These are phyloP conservation scores for Candida nemodendra DNA, from an alignment of 805 yeast species.

Conservation along the genomic window DNA sequence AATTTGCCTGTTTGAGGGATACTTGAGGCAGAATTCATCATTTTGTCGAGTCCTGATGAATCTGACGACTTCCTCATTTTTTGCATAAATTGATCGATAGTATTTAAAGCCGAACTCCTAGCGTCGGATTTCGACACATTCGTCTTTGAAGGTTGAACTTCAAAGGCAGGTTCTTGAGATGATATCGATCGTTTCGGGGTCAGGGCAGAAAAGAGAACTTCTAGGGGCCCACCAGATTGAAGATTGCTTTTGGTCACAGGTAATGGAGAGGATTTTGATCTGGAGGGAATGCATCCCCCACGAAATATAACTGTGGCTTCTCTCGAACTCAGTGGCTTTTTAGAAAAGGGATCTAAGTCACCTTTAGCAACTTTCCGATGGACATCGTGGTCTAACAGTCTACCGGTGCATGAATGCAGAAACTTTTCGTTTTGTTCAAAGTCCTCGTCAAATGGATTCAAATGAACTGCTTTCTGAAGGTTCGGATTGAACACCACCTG, in stretches of 20 bases:
- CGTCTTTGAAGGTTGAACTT: background rate
- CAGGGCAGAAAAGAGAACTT: conserved; percentile 1
- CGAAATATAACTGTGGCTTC: conserved; percentile 35
- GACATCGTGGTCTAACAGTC: conserved; percentile 40
- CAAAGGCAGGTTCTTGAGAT: background rate
- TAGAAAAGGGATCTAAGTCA: conserved; percentile 61
- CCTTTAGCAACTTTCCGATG: conserved; percentile 65
- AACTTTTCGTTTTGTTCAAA: conserved; percentile 26
- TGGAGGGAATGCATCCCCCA: background rate
- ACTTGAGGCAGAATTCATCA: background rate
- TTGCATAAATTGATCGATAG: conserved; percentile 24
- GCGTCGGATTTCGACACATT: background rate
- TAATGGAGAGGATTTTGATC: conserved; percentile 1
- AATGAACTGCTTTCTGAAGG: conserved; percentile 45
- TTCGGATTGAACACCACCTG: conserved; percentile 84
- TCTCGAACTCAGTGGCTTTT: conserved; percentile 44
- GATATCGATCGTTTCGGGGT: conserved; percentile 1
- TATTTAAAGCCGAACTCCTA: conserved; percentile 19
- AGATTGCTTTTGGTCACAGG: conserved; percentile 4
- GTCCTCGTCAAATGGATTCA: conserved; percentile 54
- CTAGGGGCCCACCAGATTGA: conserved; percentile 4
- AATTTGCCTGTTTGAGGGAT: conserved; percentile 1
- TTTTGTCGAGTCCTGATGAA: background rate
- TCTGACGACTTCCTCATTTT: conserved; percentile 5
- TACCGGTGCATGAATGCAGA: conserved; percentile 44